Evolutionary conservation across 495 filamentous ascomycete species (phyloP).

Genomic region (Lasiosphaeria miniovina): DNA sequence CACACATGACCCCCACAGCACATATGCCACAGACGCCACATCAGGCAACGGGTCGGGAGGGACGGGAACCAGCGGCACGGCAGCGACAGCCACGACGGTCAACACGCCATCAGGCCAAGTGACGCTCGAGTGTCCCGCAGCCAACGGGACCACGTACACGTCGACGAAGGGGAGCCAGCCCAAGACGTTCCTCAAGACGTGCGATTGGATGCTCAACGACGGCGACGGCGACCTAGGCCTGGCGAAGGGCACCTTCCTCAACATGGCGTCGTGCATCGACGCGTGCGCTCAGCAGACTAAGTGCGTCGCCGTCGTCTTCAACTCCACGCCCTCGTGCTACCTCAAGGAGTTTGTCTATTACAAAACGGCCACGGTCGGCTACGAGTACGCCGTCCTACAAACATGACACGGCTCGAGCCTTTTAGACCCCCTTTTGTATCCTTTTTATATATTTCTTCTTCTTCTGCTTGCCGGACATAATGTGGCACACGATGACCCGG

Average conservation of each 20-base stretch:
- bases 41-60: background rate
- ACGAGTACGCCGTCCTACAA: conserved; percentile 16
- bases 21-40: background rate
- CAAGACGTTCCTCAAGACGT: conserved; percentile 15
- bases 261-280: conserved; percentile 18
- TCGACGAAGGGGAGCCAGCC: background rate
- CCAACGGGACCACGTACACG: conserved; percentile 18
- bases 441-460: too few relatives aligned
- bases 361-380: background rate
- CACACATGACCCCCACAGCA: background rate
- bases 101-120: background rate
- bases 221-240: conserved; percentile 18
- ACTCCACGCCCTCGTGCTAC: conserved; percentile 16
- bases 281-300: conserved; percentile 12
- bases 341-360: conserved; percentile 23
- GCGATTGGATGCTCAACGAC: conserved; percentile 14
- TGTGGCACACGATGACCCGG: too few relatives aligned
- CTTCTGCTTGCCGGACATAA: too few relatives aligned
- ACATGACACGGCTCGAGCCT: too few relatives aligned
- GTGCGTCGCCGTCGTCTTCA: conserved; percentile 22
- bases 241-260: background rate
- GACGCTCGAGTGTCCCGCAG: conserved; percentile 15
- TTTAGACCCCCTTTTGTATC: too few relatives aligned
- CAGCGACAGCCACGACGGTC: background rate
- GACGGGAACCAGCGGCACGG: background rate